A percentile compares a stretch with the other conserved stretches of the same genome.
phyloP scores from a whole-genome alignment of 2,329 filamentous ascomycete species.

The Salinomyces thailandicus region DNA sequence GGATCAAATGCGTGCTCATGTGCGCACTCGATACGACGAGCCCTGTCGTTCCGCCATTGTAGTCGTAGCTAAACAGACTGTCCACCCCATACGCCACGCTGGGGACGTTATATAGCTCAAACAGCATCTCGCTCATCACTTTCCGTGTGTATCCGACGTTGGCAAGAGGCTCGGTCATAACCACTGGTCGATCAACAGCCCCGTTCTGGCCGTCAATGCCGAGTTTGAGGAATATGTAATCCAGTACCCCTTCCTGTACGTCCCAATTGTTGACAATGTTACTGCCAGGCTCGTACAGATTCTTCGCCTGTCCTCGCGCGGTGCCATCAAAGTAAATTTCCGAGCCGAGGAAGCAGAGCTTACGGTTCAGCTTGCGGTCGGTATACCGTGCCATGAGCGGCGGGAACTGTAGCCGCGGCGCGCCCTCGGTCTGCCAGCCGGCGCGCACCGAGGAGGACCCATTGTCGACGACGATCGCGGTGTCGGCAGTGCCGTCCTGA shows the following conservation, averaged over 20 bases:
- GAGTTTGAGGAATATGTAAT: conserved; percentile 90
- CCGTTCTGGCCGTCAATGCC: conserved; percentile 66
- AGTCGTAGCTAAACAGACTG: conserved; percentile 87
- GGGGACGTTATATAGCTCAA: conserved; percentile 88
- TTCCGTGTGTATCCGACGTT: conserved; percentile 78
- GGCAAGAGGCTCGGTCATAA: conserved; percentile 92
- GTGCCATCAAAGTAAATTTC: conserved; percentile 95
- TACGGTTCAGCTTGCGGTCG: conserved; percentile 85
- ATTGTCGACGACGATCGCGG: conserved; percentile 96
- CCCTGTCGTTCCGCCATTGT: conserved; percentile 80
- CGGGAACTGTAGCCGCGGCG: conserved; percentile 69
- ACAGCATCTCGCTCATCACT: conserved; percentile 86
- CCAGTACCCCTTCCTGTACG: conserved; percentile 85
- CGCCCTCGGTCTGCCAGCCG: conserved; percentile 86
- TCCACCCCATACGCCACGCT: conserved; percentile 91
- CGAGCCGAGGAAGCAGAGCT: conserved; percentile 81
- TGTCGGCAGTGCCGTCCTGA: conserved; percentile 49
- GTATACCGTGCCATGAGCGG: conserved; percentile 92
- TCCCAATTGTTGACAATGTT: conserved; percentile 97
- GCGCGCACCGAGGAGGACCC: conserved; percentile 83
- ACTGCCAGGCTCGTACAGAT: conserved; percentile 80
- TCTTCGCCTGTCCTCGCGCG: conserved; percentile 77
- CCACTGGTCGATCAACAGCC: conserved; percentile 70
- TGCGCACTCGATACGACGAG: conserved; percentile 86
- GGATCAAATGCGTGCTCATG: conserved; percentile 89